Evolutionary conservation across 352 stramenopile genomes (phyloP).

Genomic region (Globisporangium polare): DNA sequence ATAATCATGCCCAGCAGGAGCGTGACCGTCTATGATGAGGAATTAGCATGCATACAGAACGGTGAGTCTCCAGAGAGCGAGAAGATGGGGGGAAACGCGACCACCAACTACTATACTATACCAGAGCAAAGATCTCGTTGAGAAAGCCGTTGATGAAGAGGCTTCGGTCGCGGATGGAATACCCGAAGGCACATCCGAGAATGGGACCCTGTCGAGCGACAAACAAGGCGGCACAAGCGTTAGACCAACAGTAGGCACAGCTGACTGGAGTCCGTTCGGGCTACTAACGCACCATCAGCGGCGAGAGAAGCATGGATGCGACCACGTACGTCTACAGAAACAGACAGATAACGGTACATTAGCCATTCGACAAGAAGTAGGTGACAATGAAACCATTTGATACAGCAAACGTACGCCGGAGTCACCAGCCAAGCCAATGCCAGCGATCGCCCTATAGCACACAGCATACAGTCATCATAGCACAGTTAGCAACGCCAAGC

Average conservation of each 20-base stretch:
- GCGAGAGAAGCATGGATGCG: conserved; percentile 85
- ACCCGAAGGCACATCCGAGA: conserved; percentile 79
- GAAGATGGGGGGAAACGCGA: too few relatives aligned
- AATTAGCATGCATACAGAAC: not conserved
- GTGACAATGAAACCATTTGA: not conserved
- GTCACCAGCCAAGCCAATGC: conserved; percentile 75
- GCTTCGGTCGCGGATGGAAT: conserved; percentile 69
- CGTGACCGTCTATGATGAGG: conserved; percentile 49
- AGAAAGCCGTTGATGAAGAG: conserved; percentile 83
- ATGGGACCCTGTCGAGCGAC: conserved; percentile 51
- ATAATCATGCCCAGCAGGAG: conserved; percentile 80
- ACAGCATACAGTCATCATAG: not conserved
- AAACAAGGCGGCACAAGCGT: not conserved
- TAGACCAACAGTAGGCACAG: not conserved
- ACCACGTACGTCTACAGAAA: conserved; percentile 71
- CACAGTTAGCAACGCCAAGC: not conserved
- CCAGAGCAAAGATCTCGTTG: conserved; percentile 79
- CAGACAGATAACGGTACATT: not conserved
- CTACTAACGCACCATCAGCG: conserved; percentile 60
- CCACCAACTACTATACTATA: conserved; percentile 11
- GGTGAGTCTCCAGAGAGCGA: too few relatives aligned
- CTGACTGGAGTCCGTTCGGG: not conserved
- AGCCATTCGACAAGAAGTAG: not conserved
- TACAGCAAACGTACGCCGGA: conserved; percentile 34
- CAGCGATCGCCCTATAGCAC: conserved; percentile 56